These are phyloP conservation scores for Quercus cerris DNA, from an alignment of 306 rosid genomes.

Conservation along the genomic window DNA sequence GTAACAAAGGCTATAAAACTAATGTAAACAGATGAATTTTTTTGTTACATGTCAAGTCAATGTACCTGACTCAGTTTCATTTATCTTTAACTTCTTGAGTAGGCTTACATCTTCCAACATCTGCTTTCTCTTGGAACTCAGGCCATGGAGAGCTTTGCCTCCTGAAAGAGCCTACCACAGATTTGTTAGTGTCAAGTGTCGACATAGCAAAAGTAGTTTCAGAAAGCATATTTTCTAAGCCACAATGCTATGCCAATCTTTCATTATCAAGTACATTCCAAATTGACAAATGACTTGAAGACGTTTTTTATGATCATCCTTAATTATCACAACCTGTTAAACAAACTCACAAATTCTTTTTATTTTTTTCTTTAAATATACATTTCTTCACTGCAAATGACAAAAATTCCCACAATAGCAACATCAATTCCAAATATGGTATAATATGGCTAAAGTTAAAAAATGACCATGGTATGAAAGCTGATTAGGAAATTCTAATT, in stretches of 20 bases:
- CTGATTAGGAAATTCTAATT: neutral
- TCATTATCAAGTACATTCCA: neutral
- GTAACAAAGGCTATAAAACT: neutral
- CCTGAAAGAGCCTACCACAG: neutral
- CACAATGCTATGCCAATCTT: neutral
- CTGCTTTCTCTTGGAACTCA: constrained; percentile 60
- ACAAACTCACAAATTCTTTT: neutral
- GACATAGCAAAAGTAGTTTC: neutral
- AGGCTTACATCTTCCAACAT: neutral
- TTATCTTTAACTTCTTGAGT: constrained; percentile 25
- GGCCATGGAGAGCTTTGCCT: constrained; percentile 25
- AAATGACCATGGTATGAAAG: neutral
- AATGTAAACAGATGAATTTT: neutral
- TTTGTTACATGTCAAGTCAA: neutral
- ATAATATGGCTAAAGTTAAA: neutral
- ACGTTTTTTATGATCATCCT: neutral
- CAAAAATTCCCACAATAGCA: neutral
- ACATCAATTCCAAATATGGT: neutral
- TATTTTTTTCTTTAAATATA: neutral
- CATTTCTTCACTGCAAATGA: neutral
- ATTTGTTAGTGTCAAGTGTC: neutral
- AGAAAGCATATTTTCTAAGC: neutral
- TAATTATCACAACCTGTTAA: too few species aligned
- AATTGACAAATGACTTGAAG: neutral
- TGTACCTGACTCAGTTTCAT: constrained; percentile 52